Percentiles rank a stretch among this genome's conserved stretches.
Evolutionary conservation across 352 stramenopile species (phyloP).

Genomic region (Pythium folliculosum): DNA sequence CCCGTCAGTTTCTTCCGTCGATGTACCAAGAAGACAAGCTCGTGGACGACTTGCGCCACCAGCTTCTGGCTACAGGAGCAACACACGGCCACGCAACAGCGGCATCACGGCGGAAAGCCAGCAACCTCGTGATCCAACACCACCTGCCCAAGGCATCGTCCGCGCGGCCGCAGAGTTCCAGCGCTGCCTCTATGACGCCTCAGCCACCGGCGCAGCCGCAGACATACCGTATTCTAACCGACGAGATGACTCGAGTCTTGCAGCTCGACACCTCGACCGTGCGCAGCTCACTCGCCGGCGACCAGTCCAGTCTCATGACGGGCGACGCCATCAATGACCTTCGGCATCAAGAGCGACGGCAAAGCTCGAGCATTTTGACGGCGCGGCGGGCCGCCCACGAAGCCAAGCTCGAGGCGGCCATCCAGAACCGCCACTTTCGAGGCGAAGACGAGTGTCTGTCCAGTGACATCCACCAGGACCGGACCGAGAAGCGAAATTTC

Average conservation of each 20-base stretch:
- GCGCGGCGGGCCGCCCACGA: constrained; percentile 4
- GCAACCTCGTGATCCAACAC: constrained; percentile 66
- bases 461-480: constrained; percentile 20
- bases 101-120: constrained; percentile 26
- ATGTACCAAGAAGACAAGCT: constrained; percentile 44
- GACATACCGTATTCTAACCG: constrained; percentile 55
- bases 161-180: background rate
- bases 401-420: background rate
- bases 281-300: constrained; percentile 5
- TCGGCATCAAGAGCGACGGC: constrained; percentile 17
- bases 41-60: constrained; percentile 37
- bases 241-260: constrained; percentile 51
- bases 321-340: constrained; percentile 24
- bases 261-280: constrained; percentile 41
- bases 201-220: constrained; percentile 9
- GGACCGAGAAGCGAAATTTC: constrained; percentile 26
- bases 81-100: constrained; percentile 10
- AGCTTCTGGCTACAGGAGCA: constrained; percentile 28
- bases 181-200: background rate
- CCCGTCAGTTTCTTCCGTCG: constrained; percentile 45
- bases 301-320: constrained; percentile 23
- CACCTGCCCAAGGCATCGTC: constrained; percentile 30
- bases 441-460: constrained; percentile 16
- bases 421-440: constrained; percentile 12
- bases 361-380: constrained; percentile 18